Percentiles rank a stretch among this genome's conserved stretches.
phyloP scores from a whole-genome alignment of 768 basidiomycete species.

The Coprinopsis sp. region DNA sequence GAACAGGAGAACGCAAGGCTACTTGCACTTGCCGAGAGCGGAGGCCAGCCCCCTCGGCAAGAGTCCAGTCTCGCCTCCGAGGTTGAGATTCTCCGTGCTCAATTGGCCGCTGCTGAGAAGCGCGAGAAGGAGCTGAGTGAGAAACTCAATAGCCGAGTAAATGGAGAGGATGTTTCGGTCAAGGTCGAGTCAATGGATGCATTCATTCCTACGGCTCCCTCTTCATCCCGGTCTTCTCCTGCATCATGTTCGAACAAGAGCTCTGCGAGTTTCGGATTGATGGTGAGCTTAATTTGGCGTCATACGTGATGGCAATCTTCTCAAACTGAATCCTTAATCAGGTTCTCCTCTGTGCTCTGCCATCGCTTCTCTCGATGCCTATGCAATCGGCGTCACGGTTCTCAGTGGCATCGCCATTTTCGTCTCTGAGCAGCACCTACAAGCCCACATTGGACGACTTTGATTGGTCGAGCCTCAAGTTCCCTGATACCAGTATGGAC shows the following conservation, averaged over 20 bases:
- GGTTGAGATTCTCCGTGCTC: slow-evolving; percentile 47
- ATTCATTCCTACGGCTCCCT: slow-evolving; percentile 34
- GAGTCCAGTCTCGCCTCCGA: slow-evolving; percentile 10
- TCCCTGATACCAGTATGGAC: slow-evolving; percentile 48
- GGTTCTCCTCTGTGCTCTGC: slow-evolving; percentile 75
- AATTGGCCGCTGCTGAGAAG: slow-evolving; percentile 59
- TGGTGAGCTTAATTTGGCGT: slow-evolving; percentile 45
- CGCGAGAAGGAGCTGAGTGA: slow-evolving; percentile 64
- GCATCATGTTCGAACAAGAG: slow-evolving; percentile 48
- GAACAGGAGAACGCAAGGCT: slow-evolving; percentile 82
- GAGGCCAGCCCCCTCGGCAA: slow-evolving; percentile 23
- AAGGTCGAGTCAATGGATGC: slow-evolving; percentile 60
- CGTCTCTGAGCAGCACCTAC: slow-evolving; percentile 33
- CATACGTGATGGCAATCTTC: slow-evolving; percentile 9
- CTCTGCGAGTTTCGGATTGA: slow-evolving; percentile 63
- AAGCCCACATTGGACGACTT: slow-evolving; percentile 50
- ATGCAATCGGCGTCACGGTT: slow-evolving; percentile 53
- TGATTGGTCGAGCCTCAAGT: slow-evolving; percentile 50
- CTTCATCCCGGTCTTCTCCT: slow-evolving; percentile 35
- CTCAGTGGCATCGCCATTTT: slow-evolving; percentile 46
- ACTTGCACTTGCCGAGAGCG: slow-evolving; percentile 50
- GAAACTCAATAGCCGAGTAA: slow-evolving; percentile 46
- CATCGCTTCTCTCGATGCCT: slow-evolving; percentile 68
- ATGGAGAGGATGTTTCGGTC: slow-evolving; percentile 30
- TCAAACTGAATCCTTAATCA: slow-evolving; percentile 23